phyloP scores from a whole-genome alignment of 2,329 filamentous ascomycete species.

The Colletotrichum tabaci region DNA sequence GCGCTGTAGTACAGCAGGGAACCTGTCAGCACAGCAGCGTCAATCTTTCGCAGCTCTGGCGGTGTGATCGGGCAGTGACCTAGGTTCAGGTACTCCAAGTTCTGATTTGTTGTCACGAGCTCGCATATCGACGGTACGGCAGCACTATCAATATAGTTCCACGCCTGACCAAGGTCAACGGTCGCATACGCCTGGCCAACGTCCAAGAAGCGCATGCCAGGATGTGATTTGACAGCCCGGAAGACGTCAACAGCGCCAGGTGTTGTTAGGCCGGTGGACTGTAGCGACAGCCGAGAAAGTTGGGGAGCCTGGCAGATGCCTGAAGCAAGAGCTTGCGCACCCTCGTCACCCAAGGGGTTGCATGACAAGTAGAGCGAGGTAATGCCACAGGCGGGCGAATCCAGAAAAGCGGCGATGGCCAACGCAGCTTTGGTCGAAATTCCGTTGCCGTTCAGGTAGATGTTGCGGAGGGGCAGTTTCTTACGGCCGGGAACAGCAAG shows the following conservation, averaged over 20 bases:
- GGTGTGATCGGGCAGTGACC: conserved; percentile 54
- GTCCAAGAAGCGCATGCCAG: conserved; percentile 56
- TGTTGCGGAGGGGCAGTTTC: conserved; percentile 52
- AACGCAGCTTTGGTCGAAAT: conserved; percentile 49
- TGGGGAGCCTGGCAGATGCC: conserved; percentile 51
- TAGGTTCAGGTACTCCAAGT: conserved; percentile 60
- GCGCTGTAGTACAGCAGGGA: conserved; percentile 56
- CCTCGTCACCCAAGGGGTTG: conserved; percentile 55
- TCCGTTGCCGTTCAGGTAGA: conserved; percentile 57
- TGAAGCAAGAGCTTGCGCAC: conserved; percentile 49
- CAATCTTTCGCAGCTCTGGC: conserved; percentile 48
- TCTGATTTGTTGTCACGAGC: conserved; percentile 51
- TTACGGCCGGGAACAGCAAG: conserved; percentile 45
- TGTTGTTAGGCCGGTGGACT: conserved; percentile 61
- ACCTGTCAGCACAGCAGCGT: conserved; percentile 49
- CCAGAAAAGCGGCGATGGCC: conserved; percentile 53
- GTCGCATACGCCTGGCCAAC: conserved; percentile 64
- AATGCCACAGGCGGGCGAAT: conserved; percentile 51
- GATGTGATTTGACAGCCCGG: conserved; percentile 53
- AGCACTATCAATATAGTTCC: conserved; percentile 62
- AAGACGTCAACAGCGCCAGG: conserved; percentile 56
- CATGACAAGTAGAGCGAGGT: conserved; percentile 56
- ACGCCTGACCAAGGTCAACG: conserved; percentile 60
- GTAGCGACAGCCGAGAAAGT: conserved; percentile 56
- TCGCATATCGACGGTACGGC: conserved; percentile 51